Base-by-base conservation (phyloP, 805 yeast species). In the Myxozyma monticola region DNA sequence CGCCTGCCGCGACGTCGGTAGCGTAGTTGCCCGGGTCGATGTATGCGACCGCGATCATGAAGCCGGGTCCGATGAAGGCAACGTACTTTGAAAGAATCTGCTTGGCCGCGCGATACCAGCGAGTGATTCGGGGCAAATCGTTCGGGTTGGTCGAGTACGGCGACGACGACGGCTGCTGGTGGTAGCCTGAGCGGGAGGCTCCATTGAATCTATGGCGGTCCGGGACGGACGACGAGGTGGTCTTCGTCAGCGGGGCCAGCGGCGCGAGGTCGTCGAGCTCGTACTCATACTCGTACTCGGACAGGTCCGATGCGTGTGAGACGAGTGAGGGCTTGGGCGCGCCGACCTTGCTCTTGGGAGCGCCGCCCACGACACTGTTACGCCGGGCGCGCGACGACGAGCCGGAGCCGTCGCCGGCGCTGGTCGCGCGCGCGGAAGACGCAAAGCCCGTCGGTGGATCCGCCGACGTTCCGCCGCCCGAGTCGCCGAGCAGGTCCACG, bases 1-100 rank as follows among this genome's bases (percentile, higher is more conserved):
- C 84, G n/a, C 96, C 96, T 1, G 95, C 93, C 7, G 93, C 86
- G 12, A 91, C 96, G 8, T 93, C 95, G 0, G 97, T 88, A 33
- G 96, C 85, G 68, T 90, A 91, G 70, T 93, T 91, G 3, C 99
- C 99, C 0, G 99, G 98, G 62, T 91, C 98, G 88, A 93, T 88
- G 67, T 90, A 93, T 0, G 97, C 91, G 29, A 91, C 96, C 3
- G 90, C 78, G 1, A 93, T 95, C 95, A 91, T 85, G 41, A 91
- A 71, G 0, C 99, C 98, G 0, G 98, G 98, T 0, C 98, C 98
- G n/a, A 91, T 74, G 65, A 85, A 86, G 55, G 74, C 69, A 35
- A 74, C 68, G 65, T 83, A 85, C 60, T 82, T 83, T 35, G 63
- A 59, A 7, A 72, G 15, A 17, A 41, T 24, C 10, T 24, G 42